Base-by-base conservation (phyloP, 305 asterid genomes). In the Solanum chacoense region DNA sequence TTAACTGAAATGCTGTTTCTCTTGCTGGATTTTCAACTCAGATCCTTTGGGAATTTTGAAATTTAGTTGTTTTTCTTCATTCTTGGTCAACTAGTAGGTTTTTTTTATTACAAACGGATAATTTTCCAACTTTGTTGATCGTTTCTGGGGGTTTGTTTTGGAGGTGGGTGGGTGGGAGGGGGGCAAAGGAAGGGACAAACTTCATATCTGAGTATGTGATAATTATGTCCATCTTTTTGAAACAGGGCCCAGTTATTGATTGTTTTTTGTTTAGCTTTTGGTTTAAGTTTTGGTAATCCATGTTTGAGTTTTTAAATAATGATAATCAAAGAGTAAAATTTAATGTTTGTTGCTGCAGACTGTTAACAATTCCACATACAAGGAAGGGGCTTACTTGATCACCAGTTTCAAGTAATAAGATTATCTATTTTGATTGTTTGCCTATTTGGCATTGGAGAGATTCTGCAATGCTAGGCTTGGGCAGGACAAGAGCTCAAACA, bases 401-500 rank as follows among this genome's bases (percentile, higher is more conserved):
- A 90, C 91, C 93, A 92, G 93, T 94, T 93, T 91, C 80, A 34
- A 89, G 91, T 87, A 85, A 84, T 87, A 90, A 90, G 74, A 87
- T 92, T 88, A 36, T 38, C 38, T 31, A 71, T 34, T 87, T 75
- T 59, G 59, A 77, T 75, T 36, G 78, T 87, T 83, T 83, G 86
- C 72, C 40, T 83, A 83, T 69, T 78, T 87, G 75, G 91, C 91
- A 88, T 88, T 90, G 89, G 89, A 88, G 90, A 88, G 89, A 88
- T 91, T 89, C 71, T 86, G 92, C 88, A 88, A 96, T 96, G 98
- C 93, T 94, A 95, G 93, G 92, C 92, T 90, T 96, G 91, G 93
- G 93, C 92, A 91, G 96, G 93, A 87, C 94, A 88, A 93, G 98
- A 91, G 91, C 93, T 94, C 99, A 95, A 92, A 93, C 93, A 91